These are phyloP conservation scores for Prunus fruticosa DNA, from an alignment of 306 rosid species.

Conservation along the genomic window DNA sequence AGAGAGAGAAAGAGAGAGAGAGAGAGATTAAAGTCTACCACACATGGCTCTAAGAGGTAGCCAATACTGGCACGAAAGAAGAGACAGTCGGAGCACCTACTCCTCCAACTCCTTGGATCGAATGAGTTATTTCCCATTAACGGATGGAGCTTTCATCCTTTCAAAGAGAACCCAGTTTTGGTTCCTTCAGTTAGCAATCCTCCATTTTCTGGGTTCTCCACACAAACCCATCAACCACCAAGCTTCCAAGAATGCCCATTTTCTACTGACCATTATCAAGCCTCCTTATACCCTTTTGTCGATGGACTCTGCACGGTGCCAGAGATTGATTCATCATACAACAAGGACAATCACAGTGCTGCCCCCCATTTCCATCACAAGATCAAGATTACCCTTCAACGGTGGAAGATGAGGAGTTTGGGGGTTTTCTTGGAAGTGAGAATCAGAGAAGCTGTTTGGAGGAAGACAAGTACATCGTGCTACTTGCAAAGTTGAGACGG, in stretches of 20 bases:
- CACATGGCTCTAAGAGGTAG: slow-evolving; percentile 83
- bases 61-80: slow-evolving; percentile 57
- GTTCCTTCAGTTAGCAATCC: slow-evolving; percentile 35
- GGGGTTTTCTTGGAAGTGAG: slow-evolving; percentile 53
- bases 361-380: slow-evolving; percentile 48
- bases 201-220: slow-evolving; percentile 47
- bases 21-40: slow-evolving; percentile 68
- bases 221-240: slow-evolving; percentile 38
- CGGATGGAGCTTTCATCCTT: slow-evolving; percentile 60
- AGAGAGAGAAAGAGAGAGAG: background rate
- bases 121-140: slow-evolving; percentile 54
- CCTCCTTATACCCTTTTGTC: slow-evolving; percentile 49
- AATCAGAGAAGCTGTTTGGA: slow-evolving; percentile 41
- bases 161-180: slow-evolving; percentile 57
- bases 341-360: slow-evolving; percentile 30
- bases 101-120: slow-evolving; percentile 31
- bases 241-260: slow-evolving; percentile 65
- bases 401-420: slow-evolving; percentile 65
- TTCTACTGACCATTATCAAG: slow-evolving; percentile 27
- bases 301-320: slow-evolving; percentile 51
- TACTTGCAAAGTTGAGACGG: slow-evolving; percentile 67
- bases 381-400: slow-evolving; percentile 46
- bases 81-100: slow-evolving; percentile 57
- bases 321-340: slow-evolving; percentile 32
- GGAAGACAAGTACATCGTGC: slow-evolving; percentile 15